Percentiles rank a stretch among this genome's conserved stretches.
phyloP scores from a whole-genome alignment of 2,329 filamentous ascomycete genomes.

The Exophiala xenobiotica region DNA sequence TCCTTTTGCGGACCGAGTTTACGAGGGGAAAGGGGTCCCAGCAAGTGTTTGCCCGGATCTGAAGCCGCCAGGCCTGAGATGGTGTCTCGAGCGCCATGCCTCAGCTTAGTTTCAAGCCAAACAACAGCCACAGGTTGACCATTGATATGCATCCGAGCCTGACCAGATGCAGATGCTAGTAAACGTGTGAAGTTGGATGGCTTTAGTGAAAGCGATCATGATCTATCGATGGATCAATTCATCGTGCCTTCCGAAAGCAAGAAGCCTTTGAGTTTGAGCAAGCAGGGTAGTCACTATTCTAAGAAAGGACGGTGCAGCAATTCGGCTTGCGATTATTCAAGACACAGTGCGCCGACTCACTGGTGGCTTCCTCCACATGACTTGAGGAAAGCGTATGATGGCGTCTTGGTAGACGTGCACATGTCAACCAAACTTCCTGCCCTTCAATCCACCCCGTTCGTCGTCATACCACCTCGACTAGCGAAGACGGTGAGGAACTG shows the following conservation, averaged over 20 bases:
- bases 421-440: too few relatives aligned
- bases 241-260: not conserved
- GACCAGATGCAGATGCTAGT: too few relatives aligned
- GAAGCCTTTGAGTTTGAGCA: too few relatives aligned
- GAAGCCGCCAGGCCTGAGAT: not conserved
- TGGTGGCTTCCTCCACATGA: not conserved
- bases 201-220: not conserved
- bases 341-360: not conserved
- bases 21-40: too few relatives aligned
- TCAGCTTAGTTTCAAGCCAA: slow-evolving; percentile 1
- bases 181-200: too few relatives aligned
- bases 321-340: not conserved
- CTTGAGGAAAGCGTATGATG: not conserved
- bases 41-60: not conserved
- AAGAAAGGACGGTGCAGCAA: not conserved
- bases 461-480: not conserved
- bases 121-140: not conserved
- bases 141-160: too few relatives aligned
- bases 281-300: not conserved
- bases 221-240: not conserved
- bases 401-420: too few relatives aligned
- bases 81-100: not conserved
- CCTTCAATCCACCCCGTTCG: not conserved
- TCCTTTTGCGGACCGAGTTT: slow-evolving; percentile 6
- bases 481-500: not conserved